Evolutionary conservation across 192 early-diverging fungal species (phyloP), one percentile per base, ranked within the genome.

Genomic region (Backusella tuberculispora): DNA sequence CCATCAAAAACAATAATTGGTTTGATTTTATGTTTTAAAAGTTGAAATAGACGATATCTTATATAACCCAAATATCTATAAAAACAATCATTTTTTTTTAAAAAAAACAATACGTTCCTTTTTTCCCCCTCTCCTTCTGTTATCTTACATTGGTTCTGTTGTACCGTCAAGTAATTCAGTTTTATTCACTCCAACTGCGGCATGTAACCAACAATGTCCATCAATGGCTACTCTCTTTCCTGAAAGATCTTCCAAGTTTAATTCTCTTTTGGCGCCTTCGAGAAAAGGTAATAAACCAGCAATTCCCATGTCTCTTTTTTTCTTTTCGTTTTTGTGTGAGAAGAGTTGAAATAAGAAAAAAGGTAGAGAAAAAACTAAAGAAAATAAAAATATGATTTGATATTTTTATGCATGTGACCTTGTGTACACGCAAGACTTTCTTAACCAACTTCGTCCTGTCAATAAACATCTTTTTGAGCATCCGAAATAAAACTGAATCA

Each of bases 1-100:
- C 98, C 98, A 74, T 99, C 98, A 83, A 99, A 99, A 8, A 99
- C 97, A 63, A 99, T 85, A 17, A 94, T 72, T 1, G 97, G 98
- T 43, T 78, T 85, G 45, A 99, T 86, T 12, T 87, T 86, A 76
- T 90, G 79, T 65, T 90, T 84, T 13, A 87, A 83, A 38, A 99
- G 85, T 85, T 95, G 87, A 21, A 81, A 81, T 8, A 97, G 90
- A 42, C 88, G 82, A 21, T 82, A 81, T 88, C 97, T 91, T 78
- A 94, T 97, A 72, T 89, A 97, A 0, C 89, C 66, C 4, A 99
- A 78, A 84, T 95, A 97, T 82, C 94, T 98, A 65, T 41, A 63
- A 46, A 44, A 19, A 70, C 4, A 60, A 63, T n/a, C 40, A 65
- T n/a, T 60, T 50, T 67, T 60, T 14, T 42, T n/a, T n/a, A n/a